These are phyloP conservation scores for Phytophthora fragariaefolia DNA, from an alignment of 352 stramenopile species.

Conservation along the genomic window DNA sequence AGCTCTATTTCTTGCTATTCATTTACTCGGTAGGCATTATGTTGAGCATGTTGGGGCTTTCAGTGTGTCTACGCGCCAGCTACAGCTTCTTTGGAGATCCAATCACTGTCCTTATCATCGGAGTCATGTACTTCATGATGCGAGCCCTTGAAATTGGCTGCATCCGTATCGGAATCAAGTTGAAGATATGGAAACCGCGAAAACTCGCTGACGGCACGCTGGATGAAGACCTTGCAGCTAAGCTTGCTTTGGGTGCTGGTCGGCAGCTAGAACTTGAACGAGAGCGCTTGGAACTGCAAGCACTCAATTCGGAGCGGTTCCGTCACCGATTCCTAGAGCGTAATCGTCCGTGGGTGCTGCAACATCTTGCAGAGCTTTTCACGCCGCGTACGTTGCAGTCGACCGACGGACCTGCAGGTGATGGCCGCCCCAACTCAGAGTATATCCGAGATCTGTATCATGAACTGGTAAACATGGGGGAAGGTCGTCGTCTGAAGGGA, in stretches of 20 bases:
- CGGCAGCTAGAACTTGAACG: conserved; percentile 94
- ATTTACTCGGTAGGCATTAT: conserved; percentile 90
- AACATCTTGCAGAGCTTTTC: conserved; percentile 96
- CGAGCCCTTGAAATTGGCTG: conserved; percentile 65
- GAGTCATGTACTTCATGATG: conserved; percentile 81
- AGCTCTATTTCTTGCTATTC: conserved; percentile 92
- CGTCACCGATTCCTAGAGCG: conserved; percentile 96
- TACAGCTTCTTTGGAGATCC: conserved; percentile 95
- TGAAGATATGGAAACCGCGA: conserved; percentile 93
- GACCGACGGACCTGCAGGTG: conserved; percentile 35
- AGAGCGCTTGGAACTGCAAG: conserved; percentile 95
- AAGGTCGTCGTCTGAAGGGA: conserved; percentile 84
- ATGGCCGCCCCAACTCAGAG: conserved; percentile 85
- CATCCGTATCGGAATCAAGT: conserved; percentile 76
- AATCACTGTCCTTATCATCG: conserved; percentile 90
- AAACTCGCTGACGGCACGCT: conserved; percentile 92
- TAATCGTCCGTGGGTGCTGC: conserved; percentile 97
- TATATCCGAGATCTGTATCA: conserved; percentile 97
- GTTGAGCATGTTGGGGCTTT: conserved; percentile 93
- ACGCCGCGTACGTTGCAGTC: conserved; percentile 92
- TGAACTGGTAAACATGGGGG: conserved; percentile 94
- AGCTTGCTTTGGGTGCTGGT: conserved; percentile 94
- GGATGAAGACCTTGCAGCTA: conserved; percentile 96
- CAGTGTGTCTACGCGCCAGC: conserved; percentile 92
- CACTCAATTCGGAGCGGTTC: conserved; percentile 97